Evolutionary conservation across 1,284 basidiomycete species (phyloP), one percentile per base, ranked within the genome.

Genomic region (Tremellales sp.): DNA sequence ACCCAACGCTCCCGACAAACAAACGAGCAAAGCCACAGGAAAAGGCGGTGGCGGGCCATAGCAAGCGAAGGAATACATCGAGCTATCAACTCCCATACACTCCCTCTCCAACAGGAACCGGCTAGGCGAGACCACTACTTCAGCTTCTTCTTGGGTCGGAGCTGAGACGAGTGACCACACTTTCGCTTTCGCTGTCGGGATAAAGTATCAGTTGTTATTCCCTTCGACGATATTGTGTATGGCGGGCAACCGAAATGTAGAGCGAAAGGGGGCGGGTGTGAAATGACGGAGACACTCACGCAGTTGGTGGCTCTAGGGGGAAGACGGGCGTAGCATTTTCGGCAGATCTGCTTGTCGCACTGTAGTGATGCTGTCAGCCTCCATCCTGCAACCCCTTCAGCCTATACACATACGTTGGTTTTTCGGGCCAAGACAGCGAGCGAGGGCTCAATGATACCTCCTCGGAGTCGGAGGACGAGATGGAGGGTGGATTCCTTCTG

Each of bases 401-500:
- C 19, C 8, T 16, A 7, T 9, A 31, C 12, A 65, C 69, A 54
- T 51, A 73, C 73, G 74, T 97, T 97, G 82, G 93, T 93, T 77
- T 94, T 95, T 72, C 84, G 80, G 53, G 94, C 94, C 57, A 97
- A 83, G 46, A 92, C 90, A 78, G 97, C 97, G 71, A 98, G 79
- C 63, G 94, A 97, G 58, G 94, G 94, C 79, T 98, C 94, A 65
- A 98, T 98, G 79, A 98, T 91, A 58, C 94, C 94, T 64, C 94
- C 92, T 77, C 92, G 89, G 65, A 97, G 87, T 83, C 92, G 89
- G 73, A 97, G 87, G 60, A 97, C 92, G 60, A 97, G 80, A 78
- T 97, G 94, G 61, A 97, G 86, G 35, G 94, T 97, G 16, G 88
- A 92, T 78, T 97, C 94, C 81, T 97, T 97, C 80, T 98, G 94